Evolutionary conservation across 2,329 filamentous ascomycete species (phyloP).

Genomic region (Plectosphaerella plurivora): DNA sequence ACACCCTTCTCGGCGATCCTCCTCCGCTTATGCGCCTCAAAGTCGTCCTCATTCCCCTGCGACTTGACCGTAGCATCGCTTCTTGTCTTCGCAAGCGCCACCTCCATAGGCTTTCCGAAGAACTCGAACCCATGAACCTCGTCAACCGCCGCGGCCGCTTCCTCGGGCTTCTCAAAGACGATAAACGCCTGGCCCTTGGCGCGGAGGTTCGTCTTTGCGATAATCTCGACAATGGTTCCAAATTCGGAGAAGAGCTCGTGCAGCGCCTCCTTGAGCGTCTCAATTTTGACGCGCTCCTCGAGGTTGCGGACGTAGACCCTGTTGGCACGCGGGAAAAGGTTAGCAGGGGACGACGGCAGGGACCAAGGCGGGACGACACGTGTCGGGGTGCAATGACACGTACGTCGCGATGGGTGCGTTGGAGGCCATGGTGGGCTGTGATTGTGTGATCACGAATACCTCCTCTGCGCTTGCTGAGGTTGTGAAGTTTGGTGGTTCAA

Average conservation of each 20-base stretch:
- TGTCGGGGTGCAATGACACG: constrained; percentile 72
- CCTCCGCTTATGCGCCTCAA: constrained; percentile 81
- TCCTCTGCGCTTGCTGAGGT: too few species aligned
- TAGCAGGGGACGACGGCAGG: constrained; percentile 21
- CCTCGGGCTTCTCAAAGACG: constrained; percentile 78
- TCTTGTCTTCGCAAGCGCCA: constrained; percentile 75
- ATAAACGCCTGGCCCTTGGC: constrained; percentile 95
- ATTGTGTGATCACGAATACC: too few species aligned
- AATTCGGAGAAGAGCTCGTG: constrained; percentile 81
- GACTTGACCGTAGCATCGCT: constrained; percentile 84
- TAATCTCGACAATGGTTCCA: constrained; percentile 77
- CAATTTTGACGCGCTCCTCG: constrained; percentile 85
- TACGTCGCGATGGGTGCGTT: constrained; percentile 57
- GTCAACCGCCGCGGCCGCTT: constrained; percentile 77
- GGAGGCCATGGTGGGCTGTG: constrained; percentile 27
- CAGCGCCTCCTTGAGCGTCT: constrained; percentile 69
- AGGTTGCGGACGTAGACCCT: constrained; percentile 77
- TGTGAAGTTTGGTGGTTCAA: too few species aligned
- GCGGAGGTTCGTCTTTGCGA: constrained; percentile 85
- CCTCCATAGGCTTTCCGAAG: constrained; percentile 83
- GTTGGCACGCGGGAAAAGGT: constrained; percentile 18
- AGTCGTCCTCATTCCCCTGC: constrained; percentile 70
- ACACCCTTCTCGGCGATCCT: constrained; percentile 86
- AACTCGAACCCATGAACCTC: constrained; percentile 90
- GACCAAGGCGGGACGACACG: constrained; percentile 25